These are phyloP conservation scores for Cutaneotrichosporon cutaneum DNA, from an alignment of 1,284 basidiomycete species.

Conservation along the genomic window DNA sequence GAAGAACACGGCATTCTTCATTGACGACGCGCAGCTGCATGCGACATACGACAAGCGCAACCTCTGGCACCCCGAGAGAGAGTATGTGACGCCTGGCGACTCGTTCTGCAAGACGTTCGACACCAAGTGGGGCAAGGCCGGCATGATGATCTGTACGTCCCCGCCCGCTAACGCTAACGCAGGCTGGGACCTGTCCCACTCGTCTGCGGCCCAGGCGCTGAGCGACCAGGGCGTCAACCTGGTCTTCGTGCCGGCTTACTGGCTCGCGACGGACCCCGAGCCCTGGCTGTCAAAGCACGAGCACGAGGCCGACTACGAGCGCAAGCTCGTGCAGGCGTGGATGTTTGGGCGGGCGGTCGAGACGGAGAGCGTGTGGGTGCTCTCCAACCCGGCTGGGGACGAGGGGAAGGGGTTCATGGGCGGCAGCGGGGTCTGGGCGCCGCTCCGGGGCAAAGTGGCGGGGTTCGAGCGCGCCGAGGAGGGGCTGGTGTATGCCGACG, in stretches of 20 bases:
- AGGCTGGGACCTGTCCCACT: constrained; percentile 45
- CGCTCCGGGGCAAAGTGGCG: constrained; percentile 5
- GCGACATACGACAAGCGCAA: constrained; percentile 49
- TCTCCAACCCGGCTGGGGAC: constrained; percentile 47
- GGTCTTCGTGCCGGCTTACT: constrained; percentile 50
- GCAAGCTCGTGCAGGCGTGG: constrained; percentile 30
- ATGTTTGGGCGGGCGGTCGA: constrained; percentile 42
- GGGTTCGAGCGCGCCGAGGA: constrained; percentile 14
- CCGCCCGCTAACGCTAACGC: constrained; percentile 21
- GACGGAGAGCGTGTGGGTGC: constrained; percentile 45
- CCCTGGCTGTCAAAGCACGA: constrained; percentile 31
- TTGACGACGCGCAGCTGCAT: constrained; percentile 37
- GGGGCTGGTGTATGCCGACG: constrained; percentile 28
- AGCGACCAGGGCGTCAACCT: constrained; percentile 45
- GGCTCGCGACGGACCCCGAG: constrained; percentile 48
- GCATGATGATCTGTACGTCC: constrained; percentile 47
- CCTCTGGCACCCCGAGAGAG: constrained; percentile 52
- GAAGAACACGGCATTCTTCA: constrained; percentile 47
- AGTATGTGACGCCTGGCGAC: constrained; percentile 44
- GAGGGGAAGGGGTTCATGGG: constrained; percentile 43
- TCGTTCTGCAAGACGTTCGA: constrained; percentile 41
- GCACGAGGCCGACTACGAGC: constrained; percentile 39
- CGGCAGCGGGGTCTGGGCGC: constrained; percentile 25
- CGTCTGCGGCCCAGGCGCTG: constrained; percentile 37
- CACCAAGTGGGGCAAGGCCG: constrained; percentile 48